Percentiles rank a stretch among this genome's conserved stretches.
Conservation (phyloP, 2,329 filamentous ascomycete genomes). For the Aschersonia sp. region DNA sequence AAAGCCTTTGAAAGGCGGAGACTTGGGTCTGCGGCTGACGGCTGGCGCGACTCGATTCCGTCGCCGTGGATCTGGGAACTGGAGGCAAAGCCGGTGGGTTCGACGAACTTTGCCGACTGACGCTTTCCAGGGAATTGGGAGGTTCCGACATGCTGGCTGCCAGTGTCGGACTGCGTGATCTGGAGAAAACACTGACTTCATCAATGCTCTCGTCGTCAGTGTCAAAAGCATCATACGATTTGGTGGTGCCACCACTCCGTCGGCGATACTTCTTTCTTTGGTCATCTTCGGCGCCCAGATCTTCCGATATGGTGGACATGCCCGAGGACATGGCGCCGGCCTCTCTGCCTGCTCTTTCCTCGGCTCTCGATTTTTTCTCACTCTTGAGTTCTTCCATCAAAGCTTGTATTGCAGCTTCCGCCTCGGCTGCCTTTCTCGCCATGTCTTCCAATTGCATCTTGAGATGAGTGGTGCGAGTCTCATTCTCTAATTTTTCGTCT, state of each 20-base stretch:
- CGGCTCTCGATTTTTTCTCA: conserved; percentile 31
- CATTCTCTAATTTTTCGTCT: conserved; percentile 42
- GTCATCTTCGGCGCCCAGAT: conserved; percentile 39
- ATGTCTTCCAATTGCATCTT: conserved; percentile 47
- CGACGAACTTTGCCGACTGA: not conserved
- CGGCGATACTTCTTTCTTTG: conserved; percentile 26
- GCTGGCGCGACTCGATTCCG: conserved; percentile 16
- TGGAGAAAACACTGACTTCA: conserved; percentile 43
- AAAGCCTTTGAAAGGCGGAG: conserved; percentile 25
- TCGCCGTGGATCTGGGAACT: conserved; percentile 10
- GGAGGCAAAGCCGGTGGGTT: conserved; percentile 3
- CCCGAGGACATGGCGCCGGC: conserved; percentile 16
- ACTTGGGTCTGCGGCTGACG: conserved; percentile 18
- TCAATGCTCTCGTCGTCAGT: conserved; percentile 38
- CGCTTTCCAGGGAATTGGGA: not conserved
- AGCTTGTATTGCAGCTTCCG: conserved; percentile 34
- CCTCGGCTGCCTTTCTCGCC: conserved; percentile 35
- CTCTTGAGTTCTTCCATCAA: conserved; percentile 34
- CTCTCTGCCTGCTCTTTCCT: conserved; percentile 19
- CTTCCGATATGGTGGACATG: conserved; percentile 32
- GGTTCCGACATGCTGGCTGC: conserved; percentile 21
- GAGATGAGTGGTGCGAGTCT: conserved; percentile 35
- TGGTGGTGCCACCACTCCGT: conserved; percentile 27
- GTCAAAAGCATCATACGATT: conserved; percentile 27
- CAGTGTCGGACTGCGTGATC: conserved; percentile 41